Conservation (phyloP, 768 basidiomycete genomes). For the Boletus rubroflammeus region DNA sequence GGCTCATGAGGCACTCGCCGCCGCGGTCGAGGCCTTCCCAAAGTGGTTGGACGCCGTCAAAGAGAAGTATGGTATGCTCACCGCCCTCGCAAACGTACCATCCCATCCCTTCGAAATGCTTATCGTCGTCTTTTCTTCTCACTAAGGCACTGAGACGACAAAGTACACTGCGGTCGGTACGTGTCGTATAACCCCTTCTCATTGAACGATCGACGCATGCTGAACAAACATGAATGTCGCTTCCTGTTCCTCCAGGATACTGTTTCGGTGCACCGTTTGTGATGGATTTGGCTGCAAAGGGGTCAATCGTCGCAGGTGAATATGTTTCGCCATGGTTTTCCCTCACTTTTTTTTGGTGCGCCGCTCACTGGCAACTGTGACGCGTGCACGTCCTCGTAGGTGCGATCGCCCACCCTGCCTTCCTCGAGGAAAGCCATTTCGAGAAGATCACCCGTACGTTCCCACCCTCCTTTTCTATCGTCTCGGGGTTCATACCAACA, state of each 20-base stretch:
- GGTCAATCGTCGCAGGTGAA: conserved; percentile 45
- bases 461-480: not conserved
- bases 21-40: conserved; percentile 39
- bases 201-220: too few species aligned
- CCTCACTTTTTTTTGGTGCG: too few species aligned
- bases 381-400: conserved; percentile 17
- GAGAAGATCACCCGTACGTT: conserved; percentile 41
- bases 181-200: conserved; percentile 1
- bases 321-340: not conserved
- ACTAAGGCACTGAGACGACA: conserved; percentile 33
- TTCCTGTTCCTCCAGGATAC: conserved; percentile 41
- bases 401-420: conserved; percentile 52
- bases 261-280: conserved; percentile 54
- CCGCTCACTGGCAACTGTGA: too few species aligned
- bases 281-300: conserved; percentile 41
- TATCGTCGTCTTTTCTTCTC: too few species aligned
- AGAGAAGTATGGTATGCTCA: conserved; percentile 40
- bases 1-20: conserved; percentile 30
- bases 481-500: not conserved
- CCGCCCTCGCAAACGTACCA: not conserved
- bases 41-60: conserved; percentile 52
- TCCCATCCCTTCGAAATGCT: not conserved
- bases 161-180: conserved; percentile 44
- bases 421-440: conserved; percentile 52
- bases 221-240: too few species aligned